Percentiles rank a stretch among this genome's conserved stretches.
phyloP scores from a whole-genome alignment of 371 early-diverging fungal species.

The Smittium culicis region DNA sequence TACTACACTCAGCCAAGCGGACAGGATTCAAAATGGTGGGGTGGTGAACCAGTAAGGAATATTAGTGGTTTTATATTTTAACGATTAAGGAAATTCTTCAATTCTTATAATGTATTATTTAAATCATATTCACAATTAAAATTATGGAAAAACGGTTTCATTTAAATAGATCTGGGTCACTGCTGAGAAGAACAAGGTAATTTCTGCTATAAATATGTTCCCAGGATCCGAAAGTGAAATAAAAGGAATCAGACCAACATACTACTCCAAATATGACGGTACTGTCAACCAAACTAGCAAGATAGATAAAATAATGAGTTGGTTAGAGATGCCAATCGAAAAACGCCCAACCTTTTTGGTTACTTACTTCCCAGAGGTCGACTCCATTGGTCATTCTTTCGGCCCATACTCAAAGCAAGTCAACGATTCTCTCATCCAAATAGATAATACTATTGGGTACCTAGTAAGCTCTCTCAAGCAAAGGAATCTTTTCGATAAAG shows the following conservation, averaged over 20 bases:
- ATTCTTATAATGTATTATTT: not conserved
- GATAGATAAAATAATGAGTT: slow-evolving; percentile 44
- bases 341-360: slow-evolving; percentile 61
- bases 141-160: not conserved
- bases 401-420: slow-evolving; percentile 58
- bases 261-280: slow-evolving; percentile 41
- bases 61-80: too few relatives aligned
- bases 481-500: slow-evolving; percentile 43
- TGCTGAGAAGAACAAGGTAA: slow-evolving; percentile 46
- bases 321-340: slow-evolving; percentile 58
- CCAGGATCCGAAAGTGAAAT: slow-evolving; percentile 63
- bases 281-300: slow-evolving; percentile 38
- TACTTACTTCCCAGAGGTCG: slow-evolving; percentile 70
- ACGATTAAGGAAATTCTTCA: too few relatives aligned
- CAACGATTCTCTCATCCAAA: slow-evolving; percentile 41
- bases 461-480: slow-evolving; percentile 40
- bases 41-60: slow-evolving; percentile 65
- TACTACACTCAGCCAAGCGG: slow-evolving; percentile 45
- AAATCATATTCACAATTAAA: not conserved
- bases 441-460: slow-evolving; percentile 50
- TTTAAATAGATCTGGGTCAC: slow-evolving; percentile 71
- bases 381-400: slow-evolving; percentile 58
- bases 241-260: slow-evolving; percentile 43
- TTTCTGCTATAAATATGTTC: slow-evolving; percentile 72
- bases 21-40: slow-evolving; percentile 59